phyloP scores from a whole-genome alignment of 768 basidiomycete genomes.

The Strobilomyces echinocephalus region DNA sequence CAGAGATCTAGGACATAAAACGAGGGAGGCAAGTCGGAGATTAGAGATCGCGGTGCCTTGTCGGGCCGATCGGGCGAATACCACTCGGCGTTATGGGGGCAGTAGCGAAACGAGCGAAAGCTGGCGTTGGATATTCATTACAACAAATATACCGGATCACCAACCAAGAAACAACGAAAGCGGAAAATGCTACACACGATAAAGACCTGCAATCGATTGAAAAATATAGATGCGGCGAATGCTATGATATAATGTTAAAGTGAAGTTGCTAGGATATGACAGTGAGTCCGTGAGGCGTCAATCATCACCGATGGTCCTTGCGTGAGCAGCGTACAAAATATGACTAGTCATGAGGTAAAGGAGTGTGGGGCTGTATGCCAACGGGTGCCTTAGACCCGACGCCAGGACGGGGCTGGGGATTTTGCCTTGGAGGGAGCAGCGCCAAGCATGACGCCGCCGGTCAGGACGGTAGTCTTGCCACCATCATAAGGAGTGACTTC shows the following conservation, averaged over 20 bases:
- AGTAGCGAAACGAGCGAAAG: background rate
- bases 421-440: slow-evolving; percentile 35
- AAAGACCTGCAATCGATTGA: slow-evolving; percentile 20
- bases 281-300: slow-evolving; percentile 23
- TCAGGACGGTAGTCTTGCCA: slow-evolving; percentile 83
- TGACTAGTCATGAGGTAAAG: slow-evolving; percentile 19
- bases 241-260: slow-evolving; percentile 32
- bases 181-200: slow-evolving; percentile 30
- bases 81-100: background rate
- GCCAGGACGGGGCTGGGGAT: slow-evolving; percentile 47
- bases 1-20: too few species aligned
- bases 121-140: slow-evolving; percentile 20
- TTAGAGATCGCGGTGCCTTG: background rate
- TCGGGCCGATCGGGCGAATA: background rate
- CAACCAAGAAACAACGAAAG: slow-evolving; percentile 24
- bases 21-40: background rate
- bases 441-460: slow-evolving; percentile 85
- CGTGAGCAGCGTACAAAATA: slow-evolving; percentile 21
- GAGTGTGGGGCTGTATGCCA: slow-evolving; percentile 18
- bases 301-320: slow-evolving; percentile 26
- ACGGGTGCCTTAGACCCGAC: slow-evolving; percentile 41
- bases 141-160: slow-evolving; percentile 28
- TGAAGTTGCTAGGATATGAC: slow-evolving; percentile 29
- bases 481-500: slow-evolving; percentile 84
- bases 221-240: slow-evolving; percentile 25